phyloP scores from a whole-genome alignment of 495 filamentous ascomycete genomes.

The Glonium stellatum region DNA sequence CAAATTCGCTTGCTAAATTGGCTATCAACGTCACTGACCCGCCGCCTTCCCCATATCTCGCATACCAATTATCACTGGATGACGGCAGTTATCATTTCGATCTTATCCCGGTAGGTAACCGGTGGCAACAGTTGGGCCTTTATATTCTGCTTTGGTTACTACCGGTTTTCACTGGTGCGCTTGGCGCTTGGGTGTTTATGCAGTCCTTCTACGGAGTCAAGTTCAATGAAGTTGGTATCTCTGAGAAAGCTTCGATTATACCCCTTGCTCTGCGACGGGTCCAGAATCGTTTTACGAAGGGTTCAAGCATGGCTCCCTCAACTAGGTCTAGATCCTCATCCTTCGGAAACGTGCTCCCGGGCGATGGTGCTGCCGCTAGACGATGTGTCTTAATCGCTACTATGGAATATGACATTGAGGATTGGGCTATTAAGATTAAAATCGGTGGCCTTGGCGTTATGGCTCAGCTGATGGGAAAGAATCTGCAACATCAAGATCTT shows the following conservation, averaged over 20 bases:
- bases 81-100: slow-evolving; percentile 49
- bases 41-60: slow-evolving; percentile 50
- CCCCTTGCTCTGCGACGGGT: slow-evolving; percentile 35
- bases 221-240: slow-evolving; percentile 60
- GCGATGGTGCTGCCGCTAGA: slow-evolving; percentile 10
- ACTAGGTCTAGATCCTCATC: not conserved
- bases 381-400: slow-evolving; percentile 54
- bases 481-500: slow-evolving; percentile 59
- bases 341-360: slow-evolving; percentile 2
- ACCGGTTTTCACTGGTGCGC: slow-evolving; percentile 45
- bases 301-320: slow-evolving; percentile 20
- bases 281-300: slow-evolving; percentile 39
- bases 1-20: slow-evolving; percentile 49
- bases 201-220: slow-evolving; percentile 64
- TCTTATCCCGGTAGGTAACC: slow-evolving; percentile 49
- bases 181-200: slow-evolving; percentile 54
- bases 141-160: slow-evolving; percentile 53
- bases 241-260: slow-evolving; percentile 42
- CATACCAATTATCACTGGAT: slow-evolving; percentile 51
- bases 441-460: slow-evolving; percentile 65
- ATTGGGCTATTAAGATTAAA: slow-evolving; percentile 67
- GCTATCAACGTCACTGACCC: slow-evolving; percentile 55
- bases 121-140: slow-evolving; percentile 51
- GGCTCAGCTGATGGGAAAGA: slow-evolving; percentile 63
- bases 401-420: slow-evolving; percentile 69